Percentiles rank a stretch among this genome's conserved stretches.
Conservation (phyloP, 768 basidiomycete genomes). For the Lentinula raphanica region DNA sequence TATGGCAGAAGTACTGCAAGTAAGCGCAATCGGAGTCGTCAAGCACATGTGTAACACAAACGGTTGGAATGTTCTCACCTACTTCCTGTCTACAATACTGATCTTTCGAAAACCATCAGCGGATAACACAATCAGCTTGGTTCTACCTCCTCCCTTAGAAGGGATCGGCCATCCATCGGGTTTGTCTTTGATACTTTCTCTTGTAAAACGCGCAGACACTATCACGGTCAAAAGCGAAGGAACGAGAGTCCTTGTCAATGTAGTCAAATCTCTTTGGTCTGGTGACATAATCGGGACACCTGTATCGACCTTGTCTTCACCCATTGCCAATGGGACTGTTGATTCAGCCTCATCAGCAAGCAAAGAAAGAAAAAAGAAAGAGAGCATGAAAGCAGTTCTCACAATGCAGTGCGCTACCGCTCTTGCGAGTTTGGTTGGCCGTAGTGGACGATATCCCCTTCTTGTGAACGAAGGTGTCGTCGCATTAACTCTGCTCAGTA, state of each 20-base stretch:
- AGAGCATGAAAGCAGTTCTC: conserved; percentile 47
- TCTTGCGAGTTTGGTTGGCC: conserved; percentile 65
- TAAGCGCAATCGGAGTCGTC: conserved; percentile 79
- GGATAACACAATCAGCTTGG: conserved; percentile 45
- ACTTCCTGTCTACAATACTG: background rate
- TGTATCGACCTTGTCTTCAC: background rate
- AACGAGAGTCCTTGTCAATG: conserved; percentile 82
- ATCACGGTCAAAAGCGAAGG: conserved; percentile 85
- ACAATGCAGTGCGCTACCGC: conserved; percentile 52
- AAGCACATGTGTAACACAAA: conserved; percentile 84
- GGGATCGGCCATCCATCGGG: conserved; percentile 35
- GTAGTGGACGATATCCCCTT: conserved; percentile 76
- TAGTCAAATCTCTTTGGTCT: conserved; percentile 74
- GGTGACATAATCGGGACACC: conserved; percentile 30
- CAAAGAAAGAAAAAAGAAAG: conserved; percentile 45
- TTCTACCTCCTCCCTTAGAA: conserved; percentile 36
- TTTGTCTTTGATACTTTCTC: conserved; percentile 63
- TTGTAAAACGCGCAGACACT: conserved; percentile 76
- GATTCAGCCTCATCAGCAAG: conserved; percentile 29
- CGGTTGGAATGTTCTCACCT: conserved; percentile 37
- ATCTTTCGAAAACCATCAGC: conserved; percentile 21
- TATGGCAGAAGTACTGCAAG: conserved; percentile 82
- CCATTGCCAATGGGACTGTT: conserved; percentile 16
- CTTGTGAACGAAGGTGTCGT: conserved; percentile 88
- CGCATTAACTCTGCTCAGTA: conserved; percentile 72